Base-by-base conservation (phyloP, 108 stramenopile genomes). In the Seminavis robusta region DNA sequence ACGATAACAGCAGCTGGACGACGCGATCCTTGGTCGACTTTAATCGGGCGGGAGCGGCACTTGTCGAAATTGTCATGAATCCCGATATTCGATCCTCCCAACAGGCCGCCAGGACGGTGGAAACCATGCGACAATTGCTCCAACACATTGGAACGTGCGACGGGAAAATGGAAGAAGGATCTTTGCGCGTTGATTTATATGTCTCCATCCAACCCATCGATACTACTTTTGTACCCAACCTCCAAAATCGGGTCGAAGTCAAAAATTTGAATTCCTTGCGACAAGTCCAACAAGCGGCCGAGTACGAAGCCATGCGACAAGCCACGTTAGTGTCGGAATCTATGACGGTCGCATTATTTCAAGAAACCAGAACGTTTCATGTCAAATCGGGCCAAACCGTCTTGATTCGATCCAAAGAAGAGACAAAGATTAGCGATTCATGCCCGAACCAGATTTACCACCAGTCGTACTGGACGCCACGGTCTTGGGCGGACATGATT, bases 381-480 rank as follows among this genome's bases (percentile, higher is more conserved):
- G 85, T 79, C n/a, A 67, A 60, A 33, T 63, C 48, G 16, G 73
- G 72, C n/a, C 41, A 62, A 25, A 93, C 95, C 13, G 53, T 78
- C 6, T 61, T 71, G 17, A 84, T 95, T 55, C 65, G 97, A 34
- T 62, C 54, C 43, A 97, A 99, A 57, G 95, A 89, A 36, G 89
- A 78, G 48, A 85, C 4, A 61, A 87, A 6, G 98, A 95, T 71
- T 99, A 99, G 76, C 86, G 97, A 29, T 98, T 97, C 69, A 70
- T 97, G 78, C 96, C 97, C 4, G 97, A 98, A 45, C 97, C 98
- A 8, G 98, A 99, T 84, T 65, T 99, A 0, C 96, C 96, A 7
- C 95, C 95, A 24, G 57, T 97, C 32, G 61, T 83, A 16, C 57
- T 98, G 53, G 66, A 81, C 43, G 49, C 59, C 19, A 51, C 59